A percentile compares a stretch with the other conserved stretches of the same genome.
Evolutionary conservation across 805 yeast species (phyloP).

Genomic region (Kuraishia ogatae): DNA sequence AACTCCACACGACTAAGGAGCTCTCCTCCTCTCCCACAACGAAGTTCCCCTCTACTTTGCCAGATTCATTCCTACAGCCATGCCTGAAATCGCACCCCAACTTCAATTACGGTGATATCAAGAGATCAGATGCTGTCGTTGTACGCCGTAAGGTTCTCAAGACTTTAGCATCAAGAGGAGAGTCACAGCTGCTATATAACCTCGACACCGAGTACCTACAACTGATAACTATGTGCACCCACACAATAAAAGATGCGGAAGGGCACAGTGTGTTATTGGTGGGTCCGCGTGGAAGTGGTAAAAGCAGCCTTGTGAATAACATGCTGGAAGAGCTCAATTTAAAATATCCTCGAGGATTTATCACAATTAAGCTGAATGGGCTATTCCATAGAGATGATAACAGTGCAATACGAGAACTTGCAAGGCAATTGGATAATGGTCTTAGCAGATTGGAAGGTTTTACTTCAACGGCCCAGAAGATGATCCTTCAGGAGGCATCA

Average conservation of each 20-base stretch:
- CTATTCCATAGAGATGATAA: conserved; percentile 65
- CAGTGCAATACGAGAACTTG: conserved; percentile 77
- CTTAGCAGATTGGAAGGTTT: conserved; percentile 5
- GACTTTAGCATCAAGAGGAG: not conserved
- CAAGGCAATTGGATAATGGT: conserved; percentile 61
- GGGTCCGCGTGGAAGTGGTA: conserved; percentile 79
- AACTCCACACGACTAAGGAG: too few species aligned
- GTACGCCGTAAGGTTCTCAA: not conserved
- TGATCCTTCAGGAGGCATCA: conserved; percentile 4
- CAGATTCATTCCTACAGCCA: not conserved
- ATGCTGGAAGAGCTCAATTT: conserved; percentile 39
- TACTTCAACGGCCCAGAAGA: not conserved
- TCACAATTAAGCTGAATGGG: conserved; percentile 63
- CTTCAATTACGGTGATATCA: not conserved
- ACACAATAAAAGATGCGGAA: conserved; percentile 58
- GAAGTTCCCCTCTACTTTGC: too few species aligned
- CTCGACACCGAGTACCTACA: conserved; percentile 30
- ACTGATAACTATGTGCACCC: conserved; percentile 48
- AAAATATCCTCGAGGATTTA: conserved; percentile 40
- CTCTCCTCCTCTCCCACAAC: too few species aligned
- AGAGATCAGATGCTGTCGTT: not conserved
- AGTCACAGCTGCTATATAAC: not conserved
- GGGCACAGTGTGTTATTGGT: conserved; percentile 75
- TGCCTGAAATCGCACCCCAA: not conserved
- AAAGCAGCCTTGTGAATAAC: conserved; percentile 51